Conservation (phyloP, 768 basidiomycete species). For the Cubamyces sp. region DNA sequence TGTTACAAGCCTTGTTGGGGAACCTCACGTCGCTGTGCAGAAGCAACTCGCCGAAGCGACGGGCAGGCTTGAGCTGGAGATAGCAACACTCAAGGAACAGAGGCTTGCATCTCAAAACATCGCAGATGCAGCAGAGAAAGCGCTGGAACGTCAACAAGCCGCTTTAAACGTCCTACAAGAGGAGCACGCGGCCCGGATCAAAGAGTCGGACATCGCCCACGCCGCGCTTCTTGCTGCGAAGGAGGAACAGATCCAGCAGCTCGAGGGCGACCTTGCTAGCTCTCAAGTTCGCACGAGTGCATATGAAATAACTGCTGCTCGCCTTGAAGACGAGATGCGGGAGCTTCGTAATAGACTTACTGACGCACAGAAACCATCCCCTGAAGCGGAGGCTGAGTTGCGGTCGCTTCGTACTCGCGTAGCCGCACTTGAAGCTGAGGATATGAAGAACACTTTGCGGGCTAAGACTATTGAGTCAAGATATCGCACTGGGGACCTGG, state of each 20-base stretch:
- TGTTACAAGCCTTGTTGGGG: conserved; percentile 5
- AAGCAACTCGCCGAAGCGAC: conserved; percentile 37
- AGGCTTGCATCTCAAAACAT: conserved; percentile 37
- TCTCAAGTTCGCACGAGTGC: conserved; percentile 21
- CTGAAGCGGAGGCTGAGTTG: conserved; percentile 29
- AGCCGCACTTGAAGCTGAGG: conserved; percentile 28
- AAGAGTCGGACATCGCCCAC: conserved; percentile 15
- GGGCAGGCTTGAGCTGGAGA: conserved; percentile 42
- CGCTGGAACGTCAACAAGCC: conserved; percentile 21
- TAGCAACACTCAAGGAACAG: conserved; percentile 47
- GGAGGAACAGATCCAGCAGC: conserved; percentile 21
- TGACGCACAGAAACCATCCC: conserved; percentile 26
- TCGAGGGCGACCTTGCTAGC: conserved; percentile 25
- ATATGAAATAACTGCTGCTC: conserved; percentile 23
- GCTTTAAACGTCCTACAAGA: conserved; percentile 10
- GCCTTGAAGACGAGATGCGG: conserved; percentile 23
- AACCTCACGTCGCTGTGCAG: conserved; percentile 26
- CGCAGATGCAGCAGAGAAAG: conserved; percentile 23
- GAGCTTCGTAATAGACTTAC: conserved; percentile 26
- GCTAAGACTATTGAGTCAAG: conserved; percentile 34
- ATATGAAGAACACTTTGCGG: conserved; percentile 24
- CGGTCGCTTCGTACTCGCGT: conserved; percentile 30
- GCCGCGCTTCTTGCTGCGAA: conserved; percentile 15
- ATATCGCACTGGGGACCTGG: conserved; percentile 37
- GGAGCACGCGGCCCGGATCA: conserved; percentile 25